These are phyloP conservation scores for Cucumis melo DNA, from an alignment of 306 rosid species.

Conservation along the genomic window DNA sequence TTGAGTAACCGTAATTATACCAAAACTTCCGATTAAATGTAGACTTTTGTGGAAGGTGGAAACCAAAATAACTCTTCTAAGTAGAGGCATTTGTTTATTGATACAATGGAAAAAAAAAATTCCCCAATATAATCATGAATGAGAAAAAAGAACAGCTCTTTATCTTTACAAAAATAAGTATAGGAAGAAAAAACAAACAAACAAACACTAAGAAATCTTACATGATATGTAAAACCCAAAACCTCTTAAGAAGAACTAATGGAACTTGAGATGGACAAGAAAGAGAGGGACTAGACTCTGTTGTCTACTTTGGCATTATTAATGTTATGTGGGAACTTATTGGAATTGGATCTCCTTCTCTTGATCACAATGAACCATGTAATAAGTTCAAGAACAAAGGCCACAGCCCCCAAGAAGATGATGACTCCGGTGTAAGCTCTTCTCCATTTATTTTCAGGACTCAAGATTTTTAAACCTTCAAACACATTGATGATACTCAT, in stretches of 20 bases:
- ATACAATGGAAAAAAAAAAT: no score
- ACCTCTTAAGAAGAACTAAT: background rate
- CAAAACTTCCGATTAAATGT: no score
- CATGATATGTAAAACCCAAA: background rate
- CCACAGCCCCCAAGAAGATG: slow-evolving; percentile 3
- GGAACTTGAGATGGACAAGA: background rate
- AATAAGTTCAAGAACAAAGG: background rate
- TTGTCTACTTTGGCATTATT: background rate
- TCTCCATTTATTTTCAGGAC: slow-evolving; percentile 1
- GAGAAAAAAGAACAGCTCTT: no score
- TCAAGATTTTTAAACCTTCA: slow-evolving; percentile 3
- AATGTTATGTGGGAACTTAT: background rate
- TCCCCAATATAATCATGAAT: no score
- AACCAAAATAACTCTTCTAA: no score
- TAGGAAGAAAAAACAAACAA: no score
- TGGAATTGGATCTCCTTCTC: slow-evolving; percentile 5
- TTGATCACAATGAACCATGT: slow-evolving; percentile 8
- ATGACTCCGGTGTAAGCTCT: slow-evolving; percentile 1
- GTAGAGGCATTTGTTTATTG: no score
- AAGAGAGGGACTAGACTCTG: background rate
- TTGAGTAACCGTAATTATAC: no score
- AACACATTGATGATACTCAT: slow-evolving; percentile 11
- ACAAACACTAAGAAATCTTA: no score
- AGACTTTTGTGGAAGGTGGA: no score
- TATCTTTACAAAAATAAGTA: no score